Base-by-base conservation (phyloP, 768 basidiomycete genomes). In the Trametes meyenii region DNA sequence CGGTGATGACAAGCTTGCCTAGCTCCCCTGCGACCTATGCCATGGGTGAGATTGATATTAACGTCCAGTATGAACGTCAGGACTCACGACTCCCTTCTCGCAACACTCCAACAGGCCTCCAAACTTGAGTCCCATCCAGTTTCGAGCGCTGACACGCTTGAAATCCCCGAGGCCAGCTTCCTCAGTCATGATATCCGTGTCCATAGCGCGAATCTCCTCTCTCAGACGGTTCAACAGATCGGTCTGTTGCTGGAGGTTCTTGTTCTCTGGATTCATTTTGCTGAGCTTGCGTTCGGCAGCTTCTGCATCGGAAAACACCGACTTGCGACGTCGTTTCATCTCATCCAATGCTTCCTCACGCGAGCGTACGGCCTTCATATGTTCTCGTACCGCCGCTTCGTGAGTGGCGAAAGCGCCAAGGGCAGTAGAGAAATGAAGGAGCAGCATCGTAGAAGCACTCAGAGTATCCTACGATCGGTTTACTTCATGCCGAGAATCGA, bases 251-350 rank as follows among this genome's bases (percentile, higher is more conserved):
- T 77, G 75, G 38, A 94, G 75, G 66, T 90, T 90, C 80, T 96
- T 98, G 77, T 96, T 85, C 73, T 95, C 92, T 0, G 90, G 81
- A 64, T 82, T 83, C 94, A 97, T 96, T 77, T 89, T 96, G 74
- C 81, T 84, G 39, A 98, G 81, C 71, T 96, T 96, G 78, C 82
- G 90, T 66, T 96, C 94, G 2, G 92, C 94, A 17, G 83, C 75
- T 56, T 96, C 94, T 0, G 94, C 90, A 63, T 89, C 89, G 24
- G 81, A 74, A 11, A 79, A 81, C 5, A 94, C 79, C 11, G 78
- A 78, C 65, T 87, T 85, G 53, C 94, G 80, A 17, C 88, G 82
- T 14, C 87, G 83, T 66, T 85, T 87, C 14, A 94, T 75, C 3
- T 90, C 88, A 56, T 92, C 92, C 2, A 97, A 81, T 3, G 77